Conservation (phyloP, 495 filamentous ascomycete species). For the Penicillium longicatenatum region DNA sequence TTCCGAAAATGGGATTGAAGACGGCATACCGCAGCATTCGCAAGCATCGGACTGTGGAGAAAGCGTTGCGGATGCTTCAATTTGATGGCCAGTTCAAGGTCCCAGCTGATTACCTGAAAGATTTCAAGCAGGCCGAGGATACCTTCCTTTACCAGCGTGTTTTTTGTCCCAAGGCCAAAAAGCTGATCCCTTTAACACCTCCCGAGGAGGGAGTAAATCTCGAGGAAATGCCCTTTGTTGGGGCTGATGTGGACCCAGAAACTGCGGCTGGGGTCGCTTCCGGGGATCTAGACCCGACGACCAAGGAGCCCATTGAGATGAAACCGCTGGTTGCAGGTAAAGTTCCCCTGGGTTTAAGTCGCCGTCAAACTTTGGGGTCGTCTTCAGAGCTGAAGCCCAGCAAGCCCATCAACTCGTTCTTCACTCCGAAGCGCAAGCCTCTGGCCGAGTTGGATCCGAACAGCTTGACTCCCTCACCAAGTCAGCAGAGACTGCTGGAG, state of each 20-base stretch:
- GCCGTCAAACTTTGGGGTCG: constrained; percentile 46
- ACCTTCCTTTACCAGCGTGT: constrained; percentile 96
- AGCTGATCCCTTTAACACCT: constrained; percentile 71
- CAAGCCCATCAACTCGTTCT: constrained; percentile 74
- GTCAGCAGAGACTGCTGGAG: constrained; percentile 61
- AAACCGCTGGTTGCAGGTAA: constrained; percentile 32
- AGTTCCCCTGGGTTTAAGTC: constrained; percentile 31
- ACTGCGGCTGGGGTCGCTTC: constrained; percentile 75
- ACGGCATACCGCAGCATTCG: constrained; percentile 88
- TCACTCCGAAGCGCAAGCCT: constrained; percentile 73
- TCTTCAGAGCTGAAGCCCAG: constrained; percentile 60
- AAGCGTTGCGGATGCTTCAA: constrained; percentile 74
- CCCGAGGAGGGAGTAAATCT: constrained; percentile 60
- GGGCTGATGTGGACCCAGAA: constrained; percentile 64
- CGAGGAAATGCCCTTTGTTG: constrained; percentile 77
- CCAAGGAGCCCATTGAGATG: constrained; percentile 67
- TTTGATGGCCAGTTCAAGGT: constrained; percentile 85
- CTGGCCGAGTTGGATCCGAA: constrained; percentile 88
- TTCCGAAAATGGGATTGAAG: constrained; percentile 85
- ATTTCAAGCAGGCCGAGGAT: constrained; percentile 81
- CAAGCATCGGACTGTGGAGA: constrained; percentile 85
- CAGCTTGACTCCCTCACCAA: constrained; percentile 71
- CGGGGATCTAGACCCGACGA: constrained; percentile 88
- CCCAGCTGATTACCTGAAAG: constrained; percentile 72
- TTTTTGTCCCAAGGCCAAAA: constrained; percentile 73